Conservation (phyloP, 2,329 filamentous ascomycete genomes). For the Pseudogymnoascus verrucosus region DNA sequence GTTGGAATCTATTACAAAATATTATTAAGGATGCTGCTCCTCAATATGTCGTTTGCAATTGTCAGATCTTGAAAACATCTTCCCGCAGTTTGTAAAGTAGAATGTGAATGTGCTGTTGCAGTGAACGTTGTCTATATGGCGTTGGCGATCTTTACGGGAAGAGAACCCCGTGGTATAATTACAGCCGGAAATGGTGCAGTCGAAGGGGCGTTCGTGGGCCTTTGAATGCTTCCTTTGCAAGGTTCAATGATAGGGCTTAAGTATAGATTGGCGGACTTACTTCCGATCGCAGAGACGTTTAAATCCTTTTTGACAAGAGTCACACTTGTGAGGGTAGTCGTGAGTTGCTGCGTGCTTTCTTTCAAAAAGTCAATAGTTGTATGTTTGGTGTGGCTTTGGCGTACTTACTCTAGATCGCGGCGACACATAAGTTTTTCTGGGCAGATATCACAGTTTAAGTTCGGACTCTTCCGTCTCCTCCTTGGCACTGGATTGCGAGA, state of each 20-base stretch:
- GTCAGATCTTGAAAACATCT: slow-evolving; percentile 14
- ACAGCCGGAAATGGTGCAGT: slow-evolving; percentile 11
- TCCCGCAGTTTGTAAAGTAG: slow-evolving; percentile 8
- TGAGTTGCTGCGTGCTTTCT: background rate
- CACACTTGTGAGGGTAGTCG: background rate
- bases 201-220: slow-evolving; percentile 11
- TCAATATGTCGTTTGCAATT: slow-evolving; percentile 14
- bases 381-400: background rate
- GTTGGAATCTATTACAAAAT: background rate
- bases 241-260: background rate
- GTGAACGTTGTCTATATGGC: slow-evolving; percentile 14
- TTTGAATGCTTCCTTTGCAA: slow-evolving; percentile 12
- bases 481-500: background rate
- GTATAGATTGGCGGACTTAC: background rate
- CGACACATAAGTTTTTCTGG: background rate
- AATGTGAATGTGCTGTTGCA: slow-evolving; percentile 15
- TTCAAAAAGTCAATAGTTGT: background rate
- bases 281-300: background rate
- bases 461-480: background rate
- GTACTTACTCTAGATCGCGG: background rate
- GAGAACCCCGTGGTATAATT: slow-evolving; percentile 11
- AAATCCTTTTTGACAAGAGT: background rate
- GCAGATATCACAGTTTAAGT: background rate
- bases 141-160: slow-evolving; percentile 11
- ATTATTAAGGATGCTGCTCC: slow-evolving; percentile 11